Conservation (phyloP, 2,329 filamentous ascomycete genomes). For the Proliferodiscus dingleyae region DNA sequence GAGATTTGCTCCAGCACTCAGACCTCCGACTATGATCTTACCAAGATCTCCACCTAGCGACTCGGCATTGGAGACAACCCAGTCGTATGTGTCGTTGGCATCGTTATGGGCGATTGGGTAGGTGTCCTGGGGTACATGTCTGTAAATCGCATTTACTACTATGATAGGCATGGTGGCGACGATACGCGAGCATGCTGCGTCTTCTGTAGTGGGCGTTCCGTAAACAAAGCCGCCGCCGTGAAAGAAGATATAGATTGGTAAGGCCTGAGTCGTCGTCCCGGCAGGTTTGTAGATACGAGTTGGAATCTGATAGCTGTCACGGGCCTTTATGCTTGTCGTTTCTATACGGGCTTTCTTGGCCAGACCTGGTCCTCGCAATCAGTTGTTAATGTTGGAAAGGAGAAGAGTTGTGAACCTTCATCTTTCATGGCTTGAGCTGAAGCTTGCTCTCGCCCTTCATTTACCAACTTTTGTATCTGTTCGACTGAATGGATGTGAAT, state of each 20-base stretch:
- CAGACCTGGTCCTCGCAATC: background rate
- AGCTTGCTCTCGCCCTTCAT: constrained; percentile 32
- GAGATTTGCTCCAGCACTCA: constrained; percentile 44
- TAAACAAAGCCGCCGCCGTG: constrained; percentile 54
- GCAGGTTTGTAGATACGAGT: constrained; percentile 43
- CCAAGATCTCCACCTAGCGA: constrained; percentile 36
- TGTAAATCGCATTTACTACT: constrained; percentile 48
- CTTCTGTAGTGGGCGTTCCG: constrained; percentile 49
- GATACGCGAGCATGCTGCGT: constrained; percentile 45
- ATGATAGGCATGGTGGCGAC: constrained; percentile 30
- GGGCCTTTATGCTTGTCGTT: constrained; percentile 37
- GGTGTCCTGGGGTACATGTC: constrained; percentile 49
- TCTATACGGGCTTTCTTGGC: constrained; percentile 29
- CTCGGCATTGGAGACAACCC: constrained; percentile 43
- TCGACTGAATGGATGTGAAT: constrained; percentile 20
- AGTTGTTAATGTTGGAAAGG: background rate
- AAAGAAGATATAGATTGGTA: constrained; percentile 48
- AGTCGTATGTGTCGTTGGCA: constrained; percentile 48
- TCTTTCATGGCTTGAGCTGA: constrained; percentile 31
- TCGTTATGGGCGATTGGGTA: constrained; percentile 53
- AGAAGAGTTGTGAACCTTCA: constrained; percentile 20
- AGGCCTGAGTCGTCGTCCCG: constrained; percentile 29
- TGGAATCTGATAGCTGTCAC: constrained; percentile 41
- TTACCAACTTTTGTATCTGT: constrained; percentile 22
- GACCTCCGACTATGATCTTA: constrained; percentile 42